Base-by-base conservation (phyloP, 441 rosid species). In the Kokia cookei region DNA sequence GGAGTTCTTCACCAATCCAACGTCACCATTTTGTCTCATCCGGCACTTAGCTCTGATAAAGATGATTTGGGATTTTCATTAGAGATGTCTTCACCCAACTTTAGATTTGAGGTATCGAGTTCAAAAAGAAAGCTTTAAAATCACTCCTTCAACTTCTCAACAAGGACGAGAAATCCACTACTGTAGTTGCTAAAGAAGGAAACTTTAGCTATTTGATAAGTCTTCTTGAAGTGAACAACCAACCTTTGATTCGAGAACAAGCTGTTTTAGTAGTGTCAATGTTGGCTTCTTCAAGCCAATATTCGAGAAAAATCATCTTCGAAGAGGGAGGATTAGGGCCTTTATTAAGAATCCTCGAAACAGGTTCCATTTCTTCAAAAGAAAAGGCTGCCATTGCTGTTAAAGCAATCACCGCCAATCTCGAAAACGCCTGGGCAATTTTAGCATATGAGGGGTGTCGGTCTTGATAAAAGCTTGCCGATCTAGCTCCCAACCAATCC, bases 251-350 rank as follows among this genome's bases (percentile, higher is more conserved):
- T 74, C 89, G 89, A 19, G 97, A 92, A n/a, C 89, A 87, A 26
- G 90, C 93, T 3, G 83, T 86, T 24, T 69, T 76, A 40, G 94
- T 87, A 17, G 86, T 92, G 13, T 89, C 97, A 12, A 32, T 92
- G 2, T 64, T 92, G 17, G 89, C 92, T 35, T 82, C 87, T 0
- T 86, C 86, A 2, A 82, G 79, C 73, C 84, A 82, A 7, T 93
- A 90, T 62, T 84, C 91, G 10, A 83, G 93, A 53, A 90, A 80
- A 64, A 80, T 74, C 19, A 89, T 92, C 29, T 90, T 89, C 45
- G 92, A 90, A 68, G 85, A 82, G 66, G 94, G 97, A 0, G 94
- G 91, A 50, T 80, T 92, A 70, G 93, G 97, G 71, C 93, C 96
- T 22, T 66, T 92, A 22, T 67, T 92, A 73, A 77, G 93, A 47